Conservation (phyloP, 768 basidiomycete genomes). For the Hortiboletus campestris region DNA sequence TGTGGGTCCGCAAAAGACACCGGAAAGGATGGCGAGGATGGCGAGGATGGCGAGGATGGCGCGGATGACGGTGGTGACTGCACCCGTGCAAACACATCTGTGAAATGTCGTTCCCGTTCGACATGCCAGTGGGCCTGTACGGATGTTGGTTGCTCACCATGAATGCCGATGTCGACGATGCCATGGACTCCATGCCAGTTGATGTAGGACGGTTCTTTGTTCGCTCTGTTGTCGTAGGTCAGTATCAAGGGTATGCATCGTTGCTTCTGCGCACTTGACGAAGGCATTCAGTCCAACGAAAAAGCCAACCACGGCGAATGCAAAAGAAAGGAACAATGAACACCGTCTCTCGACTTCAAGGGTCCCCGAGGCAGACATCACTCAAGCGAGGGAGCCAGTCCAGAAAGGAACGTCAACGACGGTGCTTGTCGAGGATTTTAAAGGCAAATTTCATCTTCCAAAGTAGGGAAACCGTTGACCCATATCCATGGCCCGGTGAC, state of each 20-base stretch:
- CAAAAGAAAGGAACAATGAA: constrained; percentile 31
- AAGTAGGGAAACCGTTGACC: background rate
- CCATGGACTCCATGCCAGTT: constrained; percentile 1
- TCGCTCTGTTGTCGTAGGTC: constrained; percentile 7
- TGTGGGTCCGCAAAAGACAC: constrained; percentile 29
- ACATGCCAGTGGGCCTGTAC: background rate
- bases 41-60: constrained; percentile 26
- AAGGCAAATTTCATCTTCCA: background rate
- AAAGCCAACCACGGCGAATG: constrained; percentile 26
- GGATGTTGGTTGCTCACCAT: constrained; percentile 8
- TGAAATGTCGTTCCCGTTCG: background rate
- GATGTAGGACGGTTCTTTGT: constrained; percentile 12
- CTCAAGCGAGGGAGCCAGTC: background rate
- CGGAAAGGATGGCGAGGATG: constrained; percentile 32
- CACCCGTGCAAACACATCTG: constrained; percentile 43
- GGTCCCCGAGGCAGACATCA: constrained; percentile 7
- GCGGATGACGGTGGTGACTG: constrained; percentile 27
- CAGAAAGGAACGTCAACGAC: background rate
- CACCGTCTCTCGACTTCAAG: constrained; percentile 14
- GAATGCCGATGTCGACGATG: constrained; percentile 6
- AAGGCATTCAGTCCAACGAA: constrained; percentile 20
- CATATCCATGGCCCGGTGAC: background rate
- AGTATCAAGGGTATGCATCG: background rate
- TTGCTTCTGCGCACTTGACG: constrained; percentile 15
- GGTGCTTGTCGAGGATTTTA: background rate